Evolutionary conservation across 352 stramenopile genomes (phyloP).

Genomic region (Phytophthora fragariae): DNA sequence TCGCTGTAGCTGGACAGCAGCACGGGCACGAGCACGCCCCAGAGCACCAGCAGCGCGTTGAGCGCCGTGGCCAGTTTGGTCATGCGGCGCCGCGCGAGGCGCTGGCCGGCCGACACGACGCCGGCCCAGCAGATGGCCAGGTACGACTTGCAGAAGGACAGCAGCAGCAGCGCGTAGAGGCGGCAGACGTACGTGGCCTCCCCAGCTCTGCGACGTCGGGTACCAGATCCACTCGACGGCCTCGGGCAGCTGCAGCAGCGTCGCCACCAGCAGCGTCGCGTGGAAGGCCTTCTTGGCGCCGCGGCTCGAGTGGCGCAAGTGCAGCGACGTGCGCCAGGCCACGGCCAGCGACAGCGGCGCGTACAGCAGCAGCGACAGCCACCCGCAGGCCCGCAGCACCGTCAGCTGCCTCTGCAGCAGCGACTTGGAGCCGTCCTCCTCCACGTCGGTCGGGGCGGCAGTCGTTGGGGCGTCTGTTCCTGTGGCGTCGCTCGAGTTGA

Average conservation of each 20-base stretch:
- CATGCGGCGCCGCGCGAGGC: conserved; percentile 59
- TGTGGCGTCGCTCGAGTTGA: conserved; percentile 4
- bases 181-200: conserved; percentile 69
- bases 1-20: conserved; percentile 59
- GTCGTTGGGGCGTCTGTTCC: conserved; percentile 5
- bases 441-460: conserved; percentile 16
- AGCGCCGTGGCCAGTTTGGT: conserved; percentile 62
- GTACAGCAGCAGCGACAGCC: conserved; percentile 72
- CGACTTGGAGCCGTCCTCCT: conserved; percentile 20
- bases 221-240: conserved; percentile 66
- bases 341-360: conserved; percentile 61
- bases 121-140: conserved; percentile 83
- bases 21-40: conserved; percentile 65
- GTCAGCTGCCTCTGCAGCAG: conserved; percentile 47
- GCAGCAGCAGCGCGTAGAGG: conserved; percentile 72
- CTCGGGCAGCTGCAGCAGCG: conserved; percentile 73
- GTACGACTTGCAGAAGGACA: conserved; percentile 85
- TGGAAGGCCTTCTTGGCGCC: conserved; percentile 78
- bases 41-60: conserved; percentile 62
- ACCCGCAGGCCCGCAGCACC: conserved; percentile 63
- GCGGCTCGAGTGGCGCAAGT: conserved; percentile 64
- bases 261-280: conserved; percentile 67
- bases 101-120: conserved; percentile 81
- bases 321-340: conserved; percentile 67
- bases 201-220: conserved; percentile 69